Percentiles rank a stretch among this genome's conserved stretches.
Evolutionary conservation across 768 basidiomycete genomes (phyloP).

Genomic region (Phylloporus arenicola): DNA sequence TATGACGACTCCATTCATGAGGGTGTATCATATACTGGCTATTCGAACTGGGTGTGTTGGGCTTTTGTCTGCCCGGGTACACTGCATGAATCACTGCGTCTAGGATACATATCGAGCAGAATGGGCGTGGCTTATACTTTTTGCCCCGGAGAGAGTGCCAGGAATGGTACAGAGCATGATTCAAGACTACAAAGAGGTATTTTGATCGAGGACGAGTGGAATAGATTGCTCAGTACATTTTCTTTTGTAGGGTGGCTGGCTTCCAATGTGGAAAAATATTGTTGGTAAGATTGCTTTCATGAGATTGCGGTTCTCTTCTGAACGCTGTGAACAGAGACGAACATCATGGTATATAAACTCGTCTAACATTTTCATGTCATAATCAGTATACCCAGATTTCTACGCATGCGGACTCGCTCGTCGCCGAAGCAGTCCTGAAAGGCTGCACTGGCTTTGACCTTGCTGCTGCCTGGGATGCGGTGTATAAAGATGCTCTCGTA

Average conservation of each 20-base stretch:
- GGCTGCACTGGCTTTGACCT: constrained; percentile 59
- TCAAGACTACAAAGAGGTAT: constrained; percentile 65
- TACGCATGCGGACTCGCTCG: constrained; percentile 74
- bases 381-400: constrained; percentile 42
- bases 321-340: constrained; percentile 48
- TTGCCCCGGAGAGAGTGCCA: constrained; percentile 71
- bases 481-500: constrained; percentile 66
- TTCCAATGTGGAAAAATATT: constrained; percentile 90
- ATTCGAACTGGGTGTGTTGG: constrained; percentile 65
- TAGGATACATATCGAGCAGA: constrained; percentile 76
- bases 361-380: background rate
- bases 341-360: constrained; percentile 58
- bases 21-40: constrained; percentile 72
- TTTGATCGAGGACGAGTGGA: background rate
- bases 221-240: background rate
- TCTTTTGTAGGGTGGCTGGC: constrained; percentile 57
- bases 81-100: background rate
- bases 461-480: constrained; percentile 65
- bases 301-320: background rate
- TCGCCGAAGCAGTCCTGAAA: constrained; percentile 68
- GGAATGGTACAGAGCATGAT: constrained; percentile 79
- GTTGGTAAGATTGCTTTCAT: constrained; percentile 39
- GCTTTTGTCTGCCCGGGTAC: background rate
- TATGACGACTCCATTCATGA: constrained; percentile 63
- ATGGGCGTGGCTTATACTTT: constrained; percentile 74